Percentiles rank a stretch among this genome's conserved stretches.
These are phyloP conservation scores for Telopea speciosissima DNA, from an alignment of 177 flowering plant genomes.

Conservation along the genomic window DNA sequence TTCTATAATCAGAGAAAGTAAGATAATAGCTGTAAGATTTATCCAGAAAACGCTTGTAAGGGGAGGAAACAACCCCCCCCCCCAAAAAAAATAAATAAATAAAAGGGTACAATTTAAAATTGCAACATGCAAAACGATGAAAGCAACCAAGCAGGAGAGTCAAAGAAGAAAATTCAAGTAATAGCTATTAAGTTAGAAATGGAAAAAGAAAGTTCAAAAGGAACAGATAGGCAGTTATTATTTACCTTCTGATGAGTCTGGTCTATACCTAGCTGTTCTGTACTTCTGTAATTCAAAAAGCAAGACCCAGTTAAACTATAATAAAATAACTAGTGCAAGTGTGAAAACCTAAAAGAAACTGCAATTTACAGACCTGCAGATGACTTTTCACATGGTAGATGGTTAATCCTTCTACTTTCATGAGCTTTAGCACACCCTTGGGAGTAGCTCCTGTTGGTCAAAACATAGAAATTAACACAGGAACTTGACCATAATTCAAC, in stretches of 20 bases:
- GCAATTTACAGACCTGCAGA: slow-evolving; percentile 37
- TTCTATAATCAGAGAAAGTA: neutral
- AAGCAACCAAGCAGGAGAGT: neutral
- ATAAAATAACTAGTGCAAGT: neutral
- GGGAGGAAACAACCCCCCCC: neutral
- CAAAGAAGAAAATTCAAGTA: neutral
- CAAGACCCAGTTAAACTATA: neutral
- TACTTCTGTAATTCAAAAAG: slow-evolving; percentile 44
- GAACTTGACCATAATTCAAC: neutral
- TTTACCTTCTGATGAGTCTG: slow-evolving; percentile 55
- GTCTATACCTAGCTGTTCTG: slow-evolving; percentile 57
- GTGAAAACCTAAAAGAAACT: neutral
- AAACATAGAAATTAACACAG: neutral
- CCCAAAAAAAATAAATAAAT: no score
- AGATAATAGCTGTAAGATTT: neutral
- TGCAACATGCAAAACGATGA: neutral
- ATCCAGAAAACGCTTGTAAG: neutral
- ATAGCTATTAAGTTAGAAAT: neutral
- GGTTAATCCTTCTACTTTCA: slow-evolving; percentile 58
- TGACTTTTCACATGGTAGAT: slow-evolving; percentile 76
- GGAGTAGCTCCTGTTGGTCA: slow-evolving; percentile 57
- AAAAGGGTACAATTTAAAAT: neutral
- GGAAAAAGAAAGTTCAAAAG: neutral
- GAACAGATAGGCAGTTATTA: neutral
- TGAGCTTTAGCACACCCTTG: slow-evolving; percentile 54